Evolutionary conservation across 345 rosid species (phyloP), one percentile per base, ranked within the genome.

Genomic region (Aethionema arabicum): DNA sequence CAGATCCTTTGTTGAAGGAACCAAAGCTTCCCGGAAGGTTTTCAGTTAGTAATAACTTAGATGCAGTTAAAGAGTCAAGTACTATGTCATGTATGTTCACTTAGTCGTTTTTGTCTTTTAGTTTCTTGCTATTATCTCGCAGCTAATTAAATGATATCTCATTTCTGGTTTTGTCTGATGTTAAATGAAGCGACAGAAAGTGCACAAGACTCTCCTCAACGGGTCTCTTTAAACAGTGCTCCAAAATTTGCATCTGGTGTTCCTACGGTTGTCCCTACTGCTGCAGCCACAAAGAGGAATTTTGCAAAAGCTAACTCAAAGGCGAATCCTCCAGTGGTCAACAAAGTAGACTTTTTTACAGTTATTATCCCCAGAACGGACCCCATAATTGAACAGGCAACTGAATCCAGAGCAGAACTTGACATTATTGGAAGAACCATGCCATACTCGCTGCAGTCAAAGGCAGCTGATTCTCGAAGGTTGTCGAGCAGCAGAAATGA

Each of bases 371-470:
- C 97, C 52, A 82, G 95, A 80, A 76, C 72, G 50, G 85, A 77
- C 59, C 58, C 76, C n/a, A 70, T 83, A 58, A 32, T 48, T 38
- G 97, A 88, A 65, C 85, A 72, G 67, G 78, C 74, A 46, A 62
- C 77, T 75, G 97, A 86, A 72, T 75, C 80, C 67, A 83, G 88
- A 76, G 78, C 85, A 76, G 97, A 95, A 53, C 72, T 76, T 60
- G 86, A 83, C 64, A 83, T 88, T 57, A 91, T 80, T 63, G 93
- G 83, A 46, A 88, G 97, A 74, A 90, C 99, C 52, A 93, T 90
- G 97, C 99, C 95, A 46, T 95, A 90, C 79, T 86, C 99, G 27
- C 74, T 90, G 88, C 99, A 90, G 77, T 84, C 92, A 44, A 86
- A 82, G 73, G 51, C 85, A 13, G 60, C 78, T 76, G 96, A 82